A percentile compares a stretch with the other conserved stretches of the same genome.
phyloP scores from a whole-genome alignment of 495 filamentous ascomycete genomes.

The Aspergillus avenaceus region DNA sequence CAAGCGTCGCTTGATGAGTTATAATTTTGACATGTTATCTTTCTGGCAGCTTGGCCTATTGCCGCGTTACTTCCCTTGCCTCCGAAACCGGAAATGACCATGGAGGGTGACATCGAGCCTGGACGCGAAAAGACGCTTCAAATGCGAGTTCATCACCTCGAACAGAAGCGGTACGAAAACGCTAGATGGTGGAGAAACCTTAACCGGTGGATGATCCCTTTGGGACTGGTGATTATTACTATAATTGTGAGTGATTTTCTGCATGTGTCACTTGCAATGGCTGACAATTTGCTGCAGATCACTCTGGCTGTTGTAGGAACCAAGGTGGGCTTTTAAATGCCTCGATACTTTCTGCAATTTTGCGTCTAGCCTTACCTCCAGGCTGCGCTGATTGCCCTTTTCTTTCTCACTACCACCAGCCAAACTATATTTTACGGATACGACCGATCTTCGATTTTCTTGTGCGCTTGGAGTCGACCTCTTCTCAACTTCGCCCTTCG shows the following conservation, averaged over 20 bases:
- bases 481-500: not conserved
- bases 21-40: not conserved
- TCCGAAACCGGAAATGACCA: constrained; percentile 34
- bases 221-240: constrained; percentile 74
- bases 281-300: constrained; percentile 36
- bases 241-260: constrained; percentile 55
- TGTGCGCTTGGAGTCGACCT: constrained; percentile 2
- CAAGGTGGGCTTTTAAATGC: constrained; percentile 35
- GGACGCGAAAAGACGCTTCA: constrained; percentile 44
- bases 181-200: constrained; percentile 90
- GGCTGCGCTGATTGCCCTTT: constrained; percentile 4
- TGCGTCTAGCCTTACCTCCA: not conserved
- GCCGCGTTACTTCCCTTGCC: constrained; percentile 82
- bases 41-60: constrained; percentile 82
- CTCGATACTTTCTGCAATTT: not conserved
- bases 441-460: constrained; percentile 6
- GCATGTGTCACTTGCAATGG: not conserved
- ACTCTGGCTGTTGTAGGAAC: constrained; percentile 57
- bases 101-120: constrained; percentile 22
- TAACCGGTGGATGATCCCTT: constrained; percentile 79
- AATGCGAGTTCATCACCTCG: constrained; percentile 40
- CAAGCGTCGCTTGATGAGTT: not conserved
- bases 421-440: not conserved
- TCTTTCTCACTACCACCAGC: constrained; percentile 7
- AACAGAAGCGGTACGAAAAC: constrained; percentile 69